Base-by-base conservation (phyloP, 2,329 filamentous ascomycete species). In the Talaromyces sp. region DNA sequence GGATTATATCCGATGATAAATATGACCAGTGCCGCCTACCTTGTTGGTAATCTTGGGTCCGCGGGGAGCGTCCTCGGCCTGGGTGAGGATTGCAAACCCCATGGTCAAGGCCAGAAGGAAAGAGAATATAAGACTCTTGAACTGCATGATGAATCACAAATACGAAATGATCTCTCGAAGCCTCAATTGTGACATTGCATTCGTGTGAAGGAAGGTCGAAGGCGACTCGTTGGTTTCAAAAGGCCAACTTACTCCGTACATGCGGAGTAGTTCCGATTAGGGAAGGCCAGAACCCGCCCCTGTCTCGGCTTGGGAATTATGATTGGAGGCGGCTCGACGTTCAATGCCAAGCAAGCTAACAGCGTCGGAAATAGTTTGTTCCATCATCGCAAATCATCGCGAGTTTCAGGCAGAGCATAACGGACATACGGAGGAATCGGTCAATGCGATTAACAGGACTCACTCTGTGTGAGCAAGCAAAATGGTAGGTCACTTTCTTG, bases 21-120 rank as follows among this genome's bases (percentile, higher is more conserved):
- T 7, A 33, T 28, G n/a, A 28, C 23, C 8, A 18, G 39, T 18
- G 25, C 11, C 28, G 39, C 69, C 64, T 75, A 85, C 92, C 87
- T 96, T 96, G 84, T 91, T 84, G 72, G 93, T 97, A 82, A 97
- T 93, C 87, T 95, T 96, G 67, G 92, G 93, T 54, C 95, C 93
- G 62, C 75, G 74, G 56, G 74, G 67, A 68, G 90, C 90, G 70
- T 90, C 86, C 64, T 85, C 87, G 37, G 86, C 84, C 78, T 92
- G 88, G 69, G 89, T 84, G 75, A 96, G 52, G 25, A 65, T 87
- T 61, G 72, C 73, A 81, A 91, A 86, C 69, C 92, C 80, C 75
- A 93, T 82, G 69, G 84, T 83, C 71, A 93, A 82, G 71, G 90
- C 88, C 71, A 96, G 76, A 73, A 96, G 85, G 74, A 96, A 83